Percentiles rank a stretch among this genome's conserved stretches.
Evolutionary conservation across 495 filamentous ascomycete species (phyloP).

Genomic region (Massariosphaeria phaeospora): DNA sequence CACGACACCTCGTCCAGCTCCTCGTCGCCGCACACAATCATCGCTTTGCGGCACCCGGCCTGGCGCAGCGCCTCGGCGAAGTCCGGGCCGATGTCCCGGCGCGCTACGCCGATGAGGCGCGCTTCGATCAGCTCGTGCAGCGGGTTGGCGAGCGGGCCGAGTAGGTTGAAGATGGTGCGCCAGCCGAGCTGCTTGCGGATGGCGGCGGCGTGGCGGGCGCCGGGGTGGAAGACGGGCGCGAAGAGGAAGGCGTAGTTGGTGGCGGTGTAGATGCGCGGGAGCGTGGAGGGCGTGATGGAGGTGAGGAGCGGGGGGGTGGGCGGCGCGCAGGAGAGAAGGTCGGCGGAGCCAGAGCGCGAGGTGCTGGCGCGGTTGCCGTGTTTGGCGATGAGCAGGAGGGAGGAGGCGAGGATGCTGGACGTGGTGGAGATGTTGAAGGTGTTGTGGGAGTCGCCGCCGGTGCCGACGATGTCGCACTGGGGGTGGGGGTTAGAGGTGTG

Average conservation of each 20-base stretch:
- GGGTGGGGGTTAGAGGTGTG: constrained; percentile 3
- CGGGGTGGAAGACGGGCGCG: constrained; percentile 92
- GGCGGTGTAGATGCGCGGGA: constrained; percentile 62
- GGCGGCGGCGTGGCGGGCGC: constrained; percentile 78
- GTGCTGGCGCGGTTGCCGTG: constrained; percentile 96
- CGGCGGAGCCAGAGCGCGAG: constrained; percentile 90
- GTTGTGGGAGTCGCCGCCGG: constrained; percentile 90
- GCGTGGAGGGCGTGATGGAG: constrained; percentile 63
- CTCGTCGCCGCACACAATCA: constrained; percentile 91
- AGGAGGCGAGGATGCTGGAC: constrained; percentile 83
- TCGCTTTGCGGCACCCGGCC: constrained; percentile 70
- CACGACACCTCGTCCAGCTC: constrained; percentile 93
- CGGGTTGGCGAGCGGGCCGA: constrained; percentile 89
- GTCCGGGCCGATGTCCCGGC: constrained; percentile 71
- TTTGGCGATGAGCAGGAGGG: constrained; percentile 76
- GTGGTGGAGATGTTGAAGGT: constrained; percentile 98
- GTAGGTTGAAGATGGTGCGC: constrained; percentile 92
- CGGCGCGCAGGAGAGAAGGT: constrained; percentile 69
- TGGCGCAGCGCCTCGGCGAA: constrained; percentile 81
- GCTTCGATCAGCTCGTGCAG: constrained; percentile 75
- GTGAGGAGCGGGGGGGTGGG: constrained; percentile 67
- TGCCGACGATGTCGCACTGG: constrained; percentile 95
- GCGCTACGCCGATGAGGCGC: constrained; percentile 85
- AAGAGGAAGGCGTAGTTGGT: constrained; percentile 95
- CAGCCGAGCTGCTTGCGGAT: constrained; percentile 81